Conservation (phyloP, 2,329 filamentous ascomycete genomes). For the Scedosporium boydii region DNA sequence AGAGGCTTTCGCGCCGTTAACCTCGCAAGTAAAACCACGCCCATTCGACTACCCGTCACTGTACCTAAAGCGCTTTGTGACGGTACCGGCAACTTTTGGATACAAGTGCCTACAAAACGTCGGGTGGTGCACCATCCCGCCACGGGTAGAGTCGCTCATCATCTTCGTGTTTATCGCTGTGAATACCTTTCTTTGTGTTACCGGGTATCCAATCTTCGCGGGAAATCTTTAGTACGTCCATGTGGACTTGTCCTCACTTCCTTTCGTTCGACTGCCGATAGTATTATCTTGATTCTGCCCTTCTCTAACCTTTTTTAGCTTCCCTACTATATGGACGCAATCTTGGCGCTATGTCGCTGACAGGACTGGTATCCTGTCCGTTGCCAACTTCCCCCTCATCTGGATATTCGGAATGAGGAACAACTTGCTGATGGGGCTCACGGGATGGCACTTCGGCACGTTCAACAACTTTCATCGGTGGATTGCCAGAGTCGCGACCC, state of each 20-base stretch:
- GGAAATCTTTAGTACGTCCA: slow-evolving; percentile 29
- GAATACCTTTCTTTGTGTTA: slow-evolving; percentile 25
- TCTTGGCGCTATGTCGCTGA: slow-evolving; percentile 48
- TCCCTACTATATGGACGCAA: slow-evolving; percentile 22
- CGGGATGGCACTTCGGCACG: slow-evolving; percentile 58
- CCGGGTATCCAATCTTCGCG: slow-evolving; percentile 26
- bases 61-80: slow-evolving; percentile 24
- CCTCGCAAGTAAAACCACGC: neutral
- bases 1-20: slow-evolving; percentile 1
- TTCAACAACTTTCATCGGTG: slow-evolving; percentile 62
- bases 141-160: slow-evolving; percentile 31
- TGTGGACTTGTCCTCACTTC: neutral
- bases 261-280: no score
- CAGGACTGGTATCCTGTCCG: slow-evolving; percentile 53
- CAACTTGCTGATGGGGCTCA: slow-evolving; percentile 55
- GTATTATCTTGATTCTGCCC: no score
- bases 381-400: slow-evolving; percentile 53
- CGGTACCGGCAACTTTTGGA: slow-evolving; percentile 33
- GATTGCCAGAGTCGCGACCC: slow-evolving; percentile 51
- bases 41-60: slow-evolving; percentile 7
- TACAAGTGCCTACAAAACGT: slow-evolving; percentile 30
- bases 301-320: slow-evolving; percentile 18
- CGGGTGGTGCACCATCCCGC: slow-evolving; percentile 34
- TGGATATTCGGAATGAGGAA: slow-evolving; percentile 62
- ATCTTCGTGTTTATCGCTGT: slow-evolving; percentile 26